Conservation (phyloP, 495 filamentous ascomycete species). For the Xylaria castorea region DNA sequence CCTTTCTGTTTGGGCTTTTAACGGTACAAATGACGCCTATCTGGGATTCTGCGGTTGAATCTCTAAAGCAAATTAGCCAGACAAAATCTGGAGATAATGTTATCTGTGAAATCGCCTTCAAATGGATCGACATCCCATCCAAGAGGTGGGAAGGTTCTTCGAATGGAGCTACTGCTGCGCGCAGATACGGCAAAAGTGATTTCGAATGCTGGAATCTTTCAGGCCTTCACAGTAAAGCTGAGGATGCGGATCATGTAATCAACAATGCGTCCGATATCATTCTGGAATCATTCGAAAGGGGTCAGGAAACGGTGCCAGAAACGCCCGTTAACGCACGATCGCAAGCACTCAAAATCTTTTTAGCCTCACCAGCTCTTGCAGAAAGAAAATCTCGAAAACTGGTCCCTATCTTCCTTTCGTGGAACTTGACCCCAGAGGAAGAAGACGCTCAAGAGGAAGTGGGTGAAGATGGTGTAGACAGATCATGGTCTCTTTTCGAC, state of each 20-base stretch:
- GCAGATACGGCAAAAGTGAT: slow-evolving; percentile 55
- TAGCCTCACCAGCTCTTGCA: slow-evolving; percentile 72
- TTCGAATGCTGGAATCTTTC: slow-evolving; percentile 84
- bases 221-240: slow-evolving; percentile 58
- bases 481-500: slow-evolving; percentile 65
- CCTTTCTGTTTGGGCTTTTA: slow-evolving; percentile 87
- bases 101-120: slow-evolving; percentile 75
- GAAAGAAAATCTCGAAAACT: slow-evolving; percentile 85
- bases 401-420: slow-evolving; percentile 84
- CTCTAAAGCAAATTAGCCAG: slow-evolving; percentile 76
- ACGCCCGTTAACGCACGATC: slow-evolving; percentile 60
- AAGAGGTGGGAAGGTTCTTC: slow-evolving; percentile 50
- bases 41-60: slow-evolving; percentile 82
- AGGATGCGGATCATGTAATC: slow-evolving; percentile 46
- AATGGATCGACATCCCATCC: slow-evolving; percentile 74
- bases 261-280: slow-evolving; percentile 55
- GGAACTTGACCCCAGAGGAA: slow-evolving; percentile 63
- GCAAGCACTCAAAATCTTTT: slow-evolving; percentile 81
- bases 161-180: slow-evolving; percentile 19
- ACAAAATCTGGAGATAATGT: slow-evolving; percentile 72
- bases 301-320: slow-evolving; percentile 51
- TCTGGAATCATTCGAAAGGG: slow-evolving; percentile 55
- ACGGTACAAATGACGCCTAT: slow-evolving; percentile 81
- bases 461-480: slow-evolving; percentile 56
- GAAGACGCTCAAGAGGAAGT: slow-evolving; percentile 47